Conservation (phyloP, 2,329 filamentous ascomycete species). For the Colletotrichum sp. region DNA sequence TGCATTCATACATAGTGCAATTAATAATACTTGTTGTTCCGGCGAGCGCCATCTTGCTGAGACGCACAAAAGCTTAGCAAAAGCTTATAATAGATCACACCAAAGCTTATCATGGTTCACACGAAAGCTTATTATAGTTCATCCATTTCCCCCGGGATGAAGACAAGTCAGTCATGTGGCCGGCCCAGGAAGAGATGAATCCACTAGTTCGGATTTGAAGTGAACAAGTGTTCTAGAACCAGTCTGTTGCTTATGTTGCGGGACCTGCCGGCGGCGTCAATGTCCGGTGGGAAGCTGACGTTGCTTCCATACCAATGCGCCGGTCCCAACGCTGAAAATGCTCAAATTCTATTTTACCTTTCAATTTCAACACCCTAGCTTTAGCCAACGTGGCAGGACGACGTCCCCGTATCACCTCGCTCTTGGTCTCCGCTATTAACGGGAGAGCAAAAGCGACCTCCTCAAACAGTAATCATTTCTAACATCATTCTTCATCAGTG, state of each 20-base stretch:
- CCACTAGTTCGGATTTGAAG: background rate
- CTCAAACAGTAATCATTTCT: accelerated
- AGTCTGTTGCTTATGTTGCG: background rate
- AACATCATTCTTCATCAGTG: background rate
- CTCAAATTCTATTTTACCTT: background rate
- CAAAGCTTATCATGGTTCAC: background rate
- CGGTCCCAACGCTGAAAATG: background rate
- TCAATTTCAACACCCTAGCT: background rate
- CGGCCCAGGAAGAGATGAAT: background rate
- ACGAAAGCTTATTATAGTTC: background rate
- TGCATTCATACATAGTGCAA: background rate
- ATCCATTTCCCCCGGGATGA: background rate
- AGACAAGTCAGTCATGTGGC: background rate
- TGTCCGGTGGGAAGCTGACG: background rate
- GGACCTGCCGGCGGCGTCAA: background rate
- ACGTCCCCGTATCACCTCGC: accelerated
- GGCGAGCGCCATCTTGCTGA: background rate
- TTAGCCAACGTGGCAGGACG: background rate
- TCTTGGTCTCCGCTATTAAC: too few relatives aligned
- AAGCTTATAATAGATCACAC: background rate
- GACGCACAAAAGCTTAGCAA: background rate
- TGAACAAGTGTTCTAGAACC: background rate
- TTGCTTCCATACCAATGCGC: background rate
- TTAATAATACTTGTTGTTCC: background rate
- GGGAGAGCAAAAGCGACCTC: background rate